Evolutionary conservation across 441 rosid genomes (phyloP).

Genomic region (Gossypium schwendimanii): DNA sequence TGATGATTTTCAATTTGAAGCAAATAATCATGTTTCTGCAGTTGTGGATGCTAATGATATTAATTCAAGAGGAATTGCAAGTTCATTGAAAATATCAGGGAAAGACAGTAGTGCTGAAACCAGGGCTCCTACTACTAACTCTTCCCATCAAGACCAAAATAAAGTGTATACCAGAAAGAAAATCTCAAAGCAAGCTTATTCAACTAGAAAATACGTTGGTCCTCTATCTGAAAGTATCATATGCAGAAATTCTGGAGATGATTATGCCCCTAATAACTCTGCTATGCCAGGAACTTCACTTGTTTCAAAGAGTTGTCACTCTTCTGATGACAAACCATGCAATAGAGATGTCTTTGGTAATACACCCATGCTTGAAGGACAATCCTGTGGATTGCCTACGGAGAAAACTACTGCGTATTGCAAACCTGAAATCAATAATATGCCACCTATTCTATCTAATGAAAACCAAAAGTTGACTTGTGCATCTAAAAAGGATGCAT

Average conservation of each 20-base stretch:
- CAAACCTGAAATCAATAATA: constrained; percentile 17
- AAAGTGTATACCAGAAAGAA: constrained; percentile 49
- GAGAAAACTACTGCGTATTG: constrained; percentile 19
- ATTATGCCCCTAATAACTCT: constrained; percentile 20
- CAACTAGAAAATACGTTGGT: constrained; percentile 19
- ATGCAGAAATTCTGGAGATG: constrained; percentile 30
- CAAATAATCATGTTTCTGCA: constrained; percentile 8
- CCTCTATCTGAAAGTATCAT: constrained; percentile 39
- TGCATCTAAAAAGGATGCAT: constrained; percentile 22
- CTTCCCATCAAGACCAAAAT: constrained; percentile 25
- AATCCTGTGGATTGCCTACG: constrained; percentile 18
- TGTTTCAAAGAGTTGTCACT: constrained; percentile 24
- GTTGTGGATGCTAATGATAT: constrained; percentile 14
- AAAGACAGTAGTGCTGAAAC: constrained; percentile 19
- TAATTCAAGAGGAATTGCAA: constrained; percentile 10
- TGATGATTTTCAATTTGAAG: constrained; percentile 3
- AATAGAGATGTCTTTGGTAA: constrained; percentile 13
- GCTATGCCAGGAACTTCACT: constrained; percentile 15
- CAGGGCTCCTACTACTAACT: constrained; percentile 18
- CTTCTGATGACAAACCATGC: constrained; percentile 21
- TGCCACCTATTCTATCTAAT: constrained; percentile 9
- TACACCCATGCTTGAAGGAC: constrained; percentile 21
- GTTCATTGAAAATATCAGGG: constrained; percentile 19
- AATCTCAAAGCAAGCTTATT: constrained; percentile 23
- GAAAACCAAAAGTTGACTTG: constrained; percentile 19